Evolutionary conservation across 345 rosid species (phyloP).

Genomic region (Gynandropsis gynandra): DNA sequence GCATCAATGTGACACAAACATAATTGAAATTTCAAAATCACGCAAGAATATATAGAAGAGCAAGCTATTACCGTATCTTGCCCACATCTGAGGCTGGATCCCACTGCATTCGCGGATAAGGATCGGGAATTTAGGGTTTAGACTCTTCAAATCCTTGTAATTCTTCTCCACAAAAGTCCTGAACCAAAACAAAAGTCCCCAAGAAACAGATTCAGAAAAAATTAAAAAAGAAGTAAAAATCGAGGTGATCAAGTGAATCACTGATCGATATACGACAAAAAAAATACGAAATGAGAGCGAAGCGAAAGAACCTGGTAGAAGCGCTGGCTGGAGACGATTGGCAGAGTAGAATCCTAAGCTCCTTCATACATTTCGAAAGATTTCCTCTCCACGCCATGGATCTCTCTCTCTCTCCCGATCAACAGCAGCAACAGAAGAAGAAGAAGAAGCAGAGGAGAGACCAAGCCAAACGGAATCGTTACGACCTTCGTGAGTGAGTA

Average conservation of each 20-base stretch:
- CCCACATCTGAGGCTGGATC: conserved; percentile 91
- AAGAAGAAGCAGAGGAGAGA: no score
- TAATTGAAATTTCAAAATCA: neutral
- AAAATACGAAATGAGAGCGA: neutral
- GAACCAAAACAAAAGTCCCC: neutral
- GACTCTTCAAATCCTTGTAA: conserved; percentile 77
- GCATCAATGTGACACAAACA: no score
- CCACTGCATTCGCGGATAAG: conserved; percentile 80
- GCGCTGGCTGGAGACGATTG: conserved; percentile 71
- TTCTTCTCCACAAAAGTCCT: conserved; percentile 79
- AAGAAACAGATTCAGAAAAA: neutral
- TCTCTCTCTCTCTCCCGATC: neutral
- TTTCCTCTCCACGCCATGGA: conserved; percentile 45
- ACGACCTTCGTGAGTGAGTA: no score
- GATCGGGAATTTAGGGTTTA: conserved; percentile 83
- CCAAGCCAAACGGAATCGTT: no score
- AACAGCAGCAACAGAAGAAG: no score
- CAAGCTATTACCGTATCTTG: conserved; percentile 65
- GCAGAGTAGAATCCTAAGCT: conserved; percentile 65
- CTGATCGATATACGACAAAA: conserved; percentile 2
- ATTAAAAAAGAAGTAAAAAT: neutral
- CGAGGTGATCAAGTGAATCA: neutral
- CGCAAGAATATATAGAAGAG: neutral
- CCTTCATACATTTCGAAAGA: conserved; percentile 40
- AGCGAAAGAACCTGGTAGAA: conserved; percentile 40